Base-by-base conservation (phyloP, 805 yeast genomes). In the Candida manassasensis region DNA sequence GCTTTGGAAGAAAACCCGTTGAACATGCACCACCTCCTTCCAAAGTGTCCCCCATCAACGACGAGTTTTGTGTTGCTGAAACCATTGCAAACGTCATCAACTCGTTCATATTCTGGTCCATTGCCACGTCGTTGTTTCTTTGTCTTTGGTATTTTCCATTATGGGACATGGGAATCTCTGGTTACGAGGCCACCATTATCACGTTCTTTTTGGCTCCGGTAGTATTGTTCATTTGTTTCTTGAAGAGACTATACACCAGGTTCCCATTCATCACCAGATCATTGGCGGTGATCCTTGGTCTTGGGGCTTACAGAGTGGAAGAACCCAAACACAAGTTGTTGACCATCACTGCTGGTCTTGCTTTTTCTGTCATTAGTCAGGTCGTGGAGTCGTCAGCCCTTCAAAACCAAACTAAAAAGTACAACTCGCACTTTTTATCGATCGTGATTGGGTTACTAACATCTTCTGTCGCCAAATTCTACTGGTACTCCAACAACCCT, bases 91-190 rank as follows among this genome's bases (percentile, higher is more conserved):
- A 76, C 49, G 54, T 70, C 11, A 52, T 76, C 50, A 88, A 89
- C 53, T 71, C 90, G 3, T 81, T 77, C 53, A 69, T 86, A 37
- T 86, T 85, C 56, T 93, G 97, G 96, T 71, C 97, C 0, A 79
- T 80, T 15, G 44, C 78, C 28, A 84, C 97, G 3, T 77, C 96
- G 0, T 66, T 93, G 40, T 82, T 87, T 29, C 73, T 93, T 38
- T 79, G 93, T 52, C 79, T 93, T 34, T 93, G 98, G 98, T 86
- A 85, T 64, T 93, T 93, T 71, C 98, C 98, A 8, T 68, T 93
- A 43, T 93, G 98, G 98, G 76, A 84, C 54, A 88, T 93, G 97
- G 97, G 97, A 5, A 82, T 93, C 29, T 84, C 95, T 2, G 98
- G 98, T 3, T 89, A 84, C 55, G 98, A 93, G 61, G 83, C 83